Base-by-base conservation (phyloP, 495 filamentous ascomycete genomes). In the Lasiosphaeria ovina region DNA sequence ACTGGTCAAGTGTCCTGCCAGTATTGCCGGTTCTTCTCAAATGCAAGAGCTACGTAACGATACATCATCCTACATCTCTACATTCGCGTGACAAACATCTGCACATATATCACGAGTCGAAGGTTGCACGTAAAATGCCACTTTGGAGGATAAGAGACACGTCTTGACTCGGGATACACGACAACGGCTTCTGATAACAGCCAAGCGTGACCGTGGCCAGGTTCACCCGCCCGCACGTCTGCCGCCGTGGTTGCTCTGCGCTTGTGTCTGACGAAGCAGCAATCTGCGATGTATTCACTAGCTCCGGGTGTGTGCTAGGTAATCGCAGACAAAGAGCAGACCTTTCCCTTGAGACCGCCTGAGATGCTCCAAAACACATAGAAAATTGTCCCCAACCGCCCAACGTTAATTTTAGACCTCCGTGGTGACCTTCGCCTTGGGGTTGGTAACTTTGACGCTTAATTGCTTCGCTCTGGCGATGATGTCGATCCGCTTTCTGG, bases 391-490 rank as follows among this genome's bases (percentile, higher is more conserved):
- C 47, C 35, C 14, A 38, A 35, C 51, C 47, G 4, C 45, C 47
- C 42, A 17, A n/a, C 31, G 10, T 34, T 38, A 24, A 9, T 24
- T 44, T 87, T 93, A 98, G 72, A 93, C 88, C 85, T 98, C 95
- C 67, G 91, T 94, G 66, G 93, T 95, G 75, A 98, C 90, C 83
- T 91, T 92, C 72, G 93, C 95, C 88, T 96, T 97, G 77, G 92
- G 79, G 83, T 98, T 98, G 76, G 94, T 98, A 76, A 98, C 92
- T 89, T 98, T 98, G 74, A 98, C 94, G 69, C 90, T 89, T 75
- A 98, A 81, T 78, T 96, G 88, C 89, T 97, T 98, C 71, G 94
- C 94, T 76, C 91, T 87, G 62, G 91, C 85, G 74, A 98, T 82
- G 79, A 98, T 98, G 67, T 97, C 92, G 76, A 98, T 87, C 76